phyloP scores from a whole-genome alignment of 2,329 filamentous ascomycete genomes.

The Pseudocercospora fijiensis region DNA sequence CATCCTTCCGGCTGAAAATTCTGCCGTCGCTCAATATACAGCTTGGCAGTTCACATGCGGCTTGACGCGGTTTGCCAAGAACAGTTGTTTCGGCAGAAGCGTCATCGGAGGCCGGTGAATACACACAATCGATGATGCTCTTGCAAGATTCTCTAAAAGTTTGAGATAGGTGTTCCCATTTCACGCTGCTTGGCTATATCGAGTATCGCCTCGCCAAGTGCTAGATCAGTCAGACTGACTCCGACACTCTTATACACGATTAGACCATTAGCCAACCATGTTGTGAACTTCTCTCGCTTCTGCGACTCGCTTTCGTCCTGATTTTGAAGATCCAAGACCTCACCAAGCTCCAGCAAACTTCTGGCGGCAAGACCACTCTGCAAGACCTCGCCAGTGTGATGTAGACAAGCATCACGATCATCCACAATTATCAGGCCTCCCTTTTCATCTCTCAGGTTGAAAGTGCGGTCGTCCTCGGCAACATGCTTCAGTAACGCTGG shows the following conservation, averaged over 20 bases:
- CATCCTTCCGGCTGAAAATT: constrained; percentile 1
- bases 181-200: constrained; percentile 15
- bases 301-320: constrained; percentile 11
- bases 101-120: neutral
- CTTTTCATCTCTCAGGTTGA: neutral
- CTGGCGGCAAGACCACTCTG: constrained; percentile 40
- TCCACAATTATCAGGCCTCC: constrained; percentile 31
- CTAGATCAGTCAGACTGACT: constrained; percentile 53
- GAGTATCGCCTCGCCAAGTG: constrained; percentile 27
- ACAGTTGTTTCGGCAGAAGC: neutral
- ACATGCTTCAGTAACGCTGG: constrained; percentile 41
- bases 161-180: constrained; percentile 14
- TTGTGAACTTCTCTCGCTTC: constrained; percentile 9
- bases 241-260: constrained; percentile 54
- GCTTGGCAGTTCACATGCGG: constrained; percentile 1
- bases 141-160: constrained; percentile 6
- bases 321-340: constrained; percentile 34
- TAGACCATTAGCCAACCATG: constrained; percentile 39
- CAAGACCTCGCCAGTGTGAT: constrained; percentile 51
- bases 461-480: constrained; percentile 9
- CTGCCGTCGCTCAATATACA: neutral
- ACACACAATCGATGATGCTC: neutral
- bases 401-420: constrained; percentile 43
- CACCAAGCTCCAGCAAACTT: constrained; percentile 47
- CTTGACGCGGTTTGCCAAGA: neutral